Evolutionary conservation across 495 filamentous ascomycete genomes (phyloP).

Genomic region (Penicillium canescens): DNA sequence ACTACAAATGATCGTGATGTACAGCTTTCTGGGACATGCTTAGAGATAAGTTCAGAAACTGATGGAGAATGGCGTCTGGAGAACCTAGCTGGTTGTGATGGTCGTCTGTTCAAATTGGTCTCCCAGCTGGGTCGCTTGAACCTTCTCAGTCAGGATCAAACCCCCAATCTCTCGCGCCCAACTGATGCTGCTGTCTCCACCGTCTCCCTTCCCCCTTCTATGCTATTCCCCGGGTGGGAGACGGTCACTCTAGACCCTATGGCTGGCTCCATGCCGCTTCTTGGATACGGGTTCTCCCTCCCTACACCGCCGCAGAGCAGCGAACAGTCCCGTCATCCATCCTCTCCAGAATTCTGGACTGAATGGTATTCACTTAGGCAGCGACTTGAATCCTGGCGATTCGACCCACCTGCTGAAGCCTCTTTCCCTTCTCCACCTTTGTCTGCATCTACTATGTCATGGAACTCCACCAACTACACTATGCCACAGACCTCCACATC

Average conservation of each 20-base stretch:
- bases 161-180: conserved; percentile 37
- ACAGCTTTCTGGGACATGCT: conserved; percentile 70
- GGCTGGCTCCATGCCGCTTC: conserved; percentile 3
- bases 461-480: conserved; percentile 38
- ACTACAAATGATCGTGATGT: conserved; percentile 90
- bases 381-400: conserved; percentile 78
- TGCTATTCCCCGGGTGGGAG: conserved; percentile 32
- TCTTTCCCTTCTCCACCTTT: conserved; percentile 24
- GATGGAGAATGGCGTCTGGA: conserved; percentile 78
- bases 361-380: conserved; percentile 82
- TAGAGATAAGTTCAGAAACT: conserved; percentile 65
- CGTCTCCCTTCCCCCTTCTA: conserved; percentile 37
- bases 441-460: conserved; percentile 26
- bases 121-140: conserved; percentile 82
- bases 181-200: conserved; percentile 32
- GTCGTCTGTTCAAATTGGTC: conserved; percentile 74
- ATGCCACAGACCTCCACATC: conserved; percentile 32
- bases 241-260: conserved; percentile 6
- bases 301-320: conserved; percentile 29
- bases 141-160: conserved; percentile 77
- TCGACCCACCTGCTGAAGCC: conserved; percentile 50
- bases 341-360: conserved; percentile 68
- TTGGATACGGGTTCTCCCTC: conserved; percentile 28
- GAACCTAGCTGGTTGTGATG: conserved; percentile 86
- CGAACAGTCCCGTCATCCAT: conserved; percentile 22